These are phyloP conservation scores for Populus alba DNA, from an alignment of 345 rosid species.

Conservation along the genomic window DNA sequence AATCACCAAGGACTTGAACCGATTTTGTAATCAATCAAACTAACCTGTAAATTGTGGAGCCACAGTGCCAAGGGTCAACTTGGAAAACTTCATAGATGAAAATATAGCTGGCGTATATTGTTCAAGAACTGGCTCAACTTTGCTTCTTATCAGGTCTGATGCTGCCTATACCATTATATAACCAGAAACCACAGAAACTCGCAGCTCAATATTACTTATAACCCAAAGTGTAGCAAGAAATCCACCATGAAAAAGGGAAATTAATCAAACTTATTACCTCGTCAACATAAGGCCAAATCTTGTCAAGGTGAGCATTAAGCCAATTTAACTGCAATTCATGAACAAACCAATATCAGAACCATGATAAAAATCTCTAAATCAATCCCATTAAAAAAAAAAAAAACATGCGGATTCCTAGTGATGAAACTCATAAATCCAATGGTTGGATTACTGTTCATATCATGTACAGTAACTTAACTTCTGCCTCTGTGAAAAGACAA, in stretches of 20 bases:
- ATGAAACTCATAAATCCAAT: too few species aligned
- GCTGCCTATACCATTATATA: constrained; percentile 61
- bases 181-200: background rate
- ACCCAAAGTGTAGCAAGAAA: background rate
- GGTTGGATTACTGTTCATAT: background rate
- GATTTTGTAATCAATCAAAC: background rate
- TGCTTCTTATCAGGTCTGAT: constrained; percentile 72
- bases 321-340: constrained; percentile 60
- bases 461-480: constrained; percentile 45
- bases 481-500: constrained; percentile 71
- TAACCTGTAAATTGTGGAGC: constrained; percentile 96
- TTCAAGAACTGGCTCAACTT: constrained; percentile 83
- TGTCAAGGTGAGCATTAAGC: constrained; percentile 76
- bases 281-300: constrained; percentile 90
- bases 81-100: constrained; percentile 75
- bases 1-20: too few species aligned
- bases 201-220: background rate
- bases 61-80: constrained; percentile 84
- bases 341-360: constrained; percentile 21
- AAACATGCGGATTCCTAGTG: too few species aligned
- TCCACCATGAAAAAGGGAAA: background rate
- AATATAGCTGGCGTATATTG: constrained; percentile 68
- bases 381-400: background rate
- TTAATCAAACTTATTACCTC: constrained; percentile 38
- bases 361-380: background rate